Conservation (phyloP, 495 filamentous ascomycete genomes). For the Hamigera avellanea region DNA sequence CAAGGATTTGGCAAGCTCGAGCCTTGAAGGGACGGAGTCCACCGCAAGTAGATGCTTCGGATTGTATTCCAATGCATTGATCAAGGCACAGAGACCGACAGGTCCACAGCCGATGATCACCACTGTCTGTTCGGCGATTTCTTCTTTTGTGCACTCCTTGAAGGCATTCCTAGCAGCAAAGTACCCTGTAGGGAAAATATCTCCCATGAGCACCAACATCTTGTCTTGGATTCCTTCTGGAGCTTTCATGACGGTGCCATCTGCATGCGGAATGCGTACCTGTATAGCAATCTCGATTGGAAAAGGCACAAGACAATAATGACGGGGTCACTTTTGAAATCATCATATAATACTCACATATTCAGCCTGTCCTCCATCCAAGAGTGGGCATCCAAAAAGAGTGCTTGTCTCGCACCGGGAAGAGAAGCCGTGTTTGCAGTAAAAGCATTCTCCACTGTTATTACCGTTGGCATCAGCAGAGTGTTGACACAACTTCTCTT, state of each 20-base stretch:
- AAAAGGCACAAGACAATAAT: too few species aligned
- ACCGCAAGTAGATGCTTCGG: slow-evolving; percentile 78
- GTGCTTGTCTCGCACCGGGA: slow-evolving; percentile 67
- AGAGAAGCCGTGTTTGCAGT: slow-evolving; percentile 72
- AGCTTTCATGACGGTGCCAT: slow-evolving; percentile 68
- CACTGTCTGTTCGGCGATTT: slow-evolving; percentile 58
- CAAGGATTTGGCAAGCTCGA: slow-evolving; percentile 63
- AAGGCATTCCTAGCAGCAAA: slow-evolving; percentile 84
- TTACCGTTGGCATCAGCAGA: not conserved
- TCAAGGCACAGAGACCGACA: slow-evolving; percentile 77
- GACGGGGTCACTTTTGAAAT: too few species aligned
- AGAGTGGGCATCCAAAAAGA: slow-evolving; percentile 60
- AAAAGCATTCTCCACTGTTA: slow-evolving; percentile 70
- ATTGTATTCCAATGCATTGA: slow-evolving; percentile 69
- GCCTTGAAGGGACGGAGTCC: slow-evolving; percentile 66
- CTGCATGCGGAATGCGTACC: slow-evolving; percentile 74
- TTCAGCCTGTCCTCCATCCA: slow-evolving; percentile 88
- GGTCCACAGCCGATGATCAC: slow-evolving; percentile 85
- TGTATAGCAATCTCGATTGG: slow-evolving; percentile 12
- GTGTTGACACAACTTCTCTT: too few species aligned
- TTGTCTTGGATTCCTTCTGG: slow-evolving; percentile 66
- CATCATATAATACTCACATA: slow-evolving; percentile 36
- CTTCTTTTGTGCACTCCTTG: slow-evolving; percentile 46
- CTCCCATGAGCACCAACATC: slow-evolving; percentile 58
- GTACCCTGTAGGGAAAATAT: slow-evolving; percentile 68